Base-by-base conservation (phyloP, 2,329 filamentous ascomycete species). In the Podosphaera xanthii region DNA sequence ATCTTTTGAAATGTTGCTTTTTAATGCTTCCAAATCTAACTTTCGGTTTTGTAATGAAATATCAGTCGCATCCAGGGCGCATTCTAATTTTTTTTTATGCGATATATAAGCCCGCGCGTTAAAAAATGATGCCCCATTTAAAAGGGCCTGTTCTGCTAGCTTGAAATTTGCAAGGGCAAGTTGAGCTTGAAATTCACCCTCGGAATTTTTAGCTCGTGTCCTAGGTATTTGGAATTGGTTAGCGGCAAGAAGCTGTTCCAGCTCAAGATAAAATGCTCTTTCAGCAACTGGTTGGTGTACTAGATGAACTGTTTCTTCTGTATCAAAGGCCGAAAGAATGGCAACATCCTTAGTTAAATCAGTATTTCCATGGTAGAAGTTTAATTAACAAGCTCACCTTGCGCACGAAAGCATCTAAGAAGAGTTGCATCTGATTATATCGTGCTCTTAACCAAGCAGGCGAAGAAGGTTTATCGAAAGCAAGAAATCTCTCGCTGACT, bases 401-500 rank as follows among this genome's bases (percentile, higher is more conserved):
- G 36, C 70, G 62, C 33, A 68, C 67, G 61, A 69, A 72, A 3
- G 62, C 58, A 59, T 80, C 65, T 0, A 84, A 67, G 62, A 84
- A 84, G 0, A 57, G 62, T 62, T 82, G 78, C 2, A 78, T 78
- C 54, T 74, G 66, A 7, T 71, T 61, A 63, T 80, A 73, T 2
- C 80, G 74, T 9, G 71, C 70, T 36, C 69, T 60, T 62, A 82
- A 76, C 75, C 77, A 79, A 4, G 72, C 71, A 5, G 73, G 65
- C 2, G 78, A 81, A 10, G 73, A 72, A 2, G 70, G 65, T 35
- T 76, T 69, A 1, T 74, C 71, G 63, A 76, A 79, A 0, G 74
- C 71, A 4, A 79, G 71, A 61, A 84, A 83, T 3, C 72, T 69
- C 63, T 84, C 80, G 0, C 76, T 75, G 42, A 71, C 72, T 63